A percentile compares a stretch with the other conserved stretches of the same genome.
These are phyloP conservation scores for Candida quercuum DNA, from an alignment of 805 yeast species.

Conservation along the genomic window DNA sequence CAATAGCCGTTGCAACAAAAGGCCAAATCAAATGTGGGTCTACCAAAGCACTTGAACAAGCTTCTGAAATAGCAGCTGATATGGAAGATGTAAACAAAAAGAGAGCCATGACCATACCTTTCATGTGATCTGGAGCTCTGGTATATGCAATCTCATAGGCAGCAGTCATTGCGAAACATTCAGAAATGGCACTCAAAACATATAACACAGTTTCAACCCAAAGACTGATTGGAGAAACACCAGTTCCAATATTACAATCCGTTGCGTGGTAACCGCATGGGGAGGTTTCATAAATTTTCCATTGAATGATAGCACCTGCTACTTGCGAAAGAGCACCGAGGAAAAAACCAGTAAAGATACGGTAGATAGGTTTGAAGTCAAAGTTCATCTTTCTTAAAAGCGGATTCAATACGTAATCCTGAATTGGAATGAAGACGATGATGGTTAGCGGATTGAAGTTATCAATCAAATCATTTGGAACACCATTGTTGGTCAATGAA, in stretches of 20 bases:
- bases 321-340: constrained; percentile 39
- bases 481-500: constrained; percentile 65
- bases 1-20: constrained; percentile 56
- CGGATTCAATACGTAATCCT: constrained; percentile 55
- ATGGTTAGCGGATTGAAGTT: constrained; percentile 72
- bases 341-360: constrained; percentile 66
- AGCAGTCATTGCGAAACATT: constrained; percentile 74
- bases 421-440: constrained; percentile 71
- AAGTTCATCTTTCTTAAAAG: constrained; percentile 39
- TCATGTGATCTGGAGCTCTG: constrained; percentile 63
- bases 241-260: constrained; percentile 35
- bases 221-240: constrained; percentile 44
- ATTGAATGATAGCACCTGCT: constrained; percentile 57
- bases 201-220: constrained; percentile 68
- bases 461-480: constrained; percentile 77
- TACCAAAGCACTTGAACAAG: constrained; percentile 57
- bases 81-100: constrained; percentile 68
- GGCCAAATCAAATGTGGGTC: constrained; percentile 72
- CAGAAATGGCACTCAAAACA: constrained; percentile 66
- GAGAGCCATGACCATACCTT: constrained; percentile 39
- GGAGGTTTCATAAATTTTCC: constrained; percentile 60
- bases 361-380: constrained; percentile 63
- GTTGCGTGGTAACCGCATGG: constrained; percentile 68
- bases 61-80: constrained; percentile 74
- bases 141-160: constrained; percentile 83